Evolutionary conservation across 345 rosid genomes (phyloP).

Genomic region (Balakata baccata): DNA sequence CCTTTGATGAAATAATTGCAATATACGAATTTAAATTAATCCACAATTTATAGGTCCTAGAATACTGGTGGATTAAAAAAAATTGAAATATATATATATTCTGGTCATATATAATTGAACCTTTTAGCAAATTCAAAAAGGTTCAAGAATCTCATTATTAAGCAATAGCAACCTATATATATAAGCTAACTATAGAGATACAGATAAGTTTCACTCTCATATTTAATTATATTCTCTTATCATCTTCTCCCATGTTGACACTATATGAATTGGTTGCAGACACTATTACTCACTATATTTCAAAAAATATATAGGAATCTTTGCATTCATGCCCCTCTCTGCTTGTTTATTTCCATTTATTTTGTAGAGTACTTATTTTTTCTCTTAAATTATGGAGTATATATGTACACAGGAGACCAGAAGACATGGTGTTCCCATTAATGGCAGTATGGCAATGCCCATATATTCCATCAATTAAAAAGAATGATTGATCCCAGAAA

Average conservation of each 20-base stretch:
- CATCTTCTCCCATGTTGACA: constrained; percentile 14
- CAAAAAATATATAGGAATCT: constrained; percentile 16
- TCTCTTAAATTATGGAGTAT: not conserved
- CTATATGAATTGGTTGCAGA: not conserved
- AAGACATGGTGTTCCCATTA: not conserved
- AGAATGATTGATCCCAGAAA: not conserved
- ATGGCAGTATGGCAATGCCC: not conserved
- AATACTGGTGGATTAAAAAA: too few species aligned
- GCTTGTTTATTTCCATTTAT: not conserved
- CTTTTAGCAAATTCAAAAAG: constrained; percentile 4
- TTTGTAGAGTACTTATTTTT: too few species aligned
- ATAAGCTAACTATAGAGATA: not conserved
- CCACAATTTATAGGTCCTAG: too few species aligned
- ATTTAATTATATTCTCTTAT: constrained; percentile 8
- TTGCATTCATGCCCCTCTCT: constrained; percentile 18
- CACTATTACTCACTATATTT: constrained; percentile 2
- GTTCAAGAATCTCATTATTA: not conserved
- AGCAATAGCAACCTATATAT: not conserved
- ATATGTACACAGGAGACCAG: not conserved
- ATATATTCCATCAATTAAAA: not conserved
- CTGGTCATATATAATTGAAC: not conserved
- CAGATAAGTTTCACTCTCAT: not conserved
- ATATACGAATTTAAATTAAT: too few species aligned
- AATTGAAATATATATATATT: too few species aligned
- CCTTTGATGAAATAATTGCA: too few species aligned